These are phyloP conservation scores for Colletotrichum siamense DNA, from an alignment of 2,329 filamentous ascomycete species.

Conservation along the genomic window DNA sequence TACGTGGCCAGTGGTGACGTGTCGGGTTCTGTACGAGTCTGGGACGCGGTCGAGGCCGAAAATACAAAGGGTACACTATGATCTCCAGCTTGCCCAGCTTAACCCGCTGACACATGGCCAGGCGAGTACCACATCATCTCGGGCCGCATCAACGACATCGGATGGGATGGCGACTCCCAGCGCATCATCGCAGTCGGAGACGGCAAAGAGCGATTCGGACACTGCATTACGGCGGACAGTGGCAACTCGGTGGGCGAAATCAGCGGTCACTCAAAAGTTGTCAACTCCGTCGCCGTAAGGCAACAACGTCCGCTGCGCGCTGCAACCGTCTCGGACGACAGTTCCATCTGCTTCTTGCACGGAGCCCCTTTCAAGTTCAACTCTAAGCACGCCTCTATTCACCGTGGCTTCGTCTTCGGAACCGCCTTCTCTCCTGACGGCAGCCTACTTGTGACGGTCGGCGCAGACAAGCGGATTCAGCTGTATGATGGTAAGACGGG, in stretches of 20 bases:
- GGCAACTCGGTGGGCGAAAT: slow-evolving; percentile 97
- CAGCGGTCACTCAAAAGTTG: slow-evolving; percentile 84
- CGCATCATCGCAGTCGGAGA: slow-evolving; percentile 96
- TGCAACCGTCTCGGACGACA: slow-evolving; percentile 90
- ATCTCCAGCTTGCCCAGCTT: background rate
- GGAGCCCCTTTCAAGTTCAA: slow-evolving; percentile 97
- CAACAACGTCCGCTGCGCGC: slow-evolving; percentile 90
- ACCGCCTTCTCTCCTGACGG: slow-evolving; percentile 92
- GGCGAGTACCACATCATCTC: slow-evolving; percentile 94
- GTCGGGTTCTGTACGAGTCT: slow-evolving; percentile 84
- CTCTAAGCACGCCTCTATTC: slow-evolving; percentile 76
- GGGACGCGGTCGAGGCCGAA: slow-evolving; percentile 86
- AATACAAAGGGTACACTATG: slow-evolving; percentile 72
- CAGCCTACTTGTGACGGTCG: slow-evolving; percentile 80
- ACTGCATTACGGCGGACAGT: slow-evolving; percentile 93
- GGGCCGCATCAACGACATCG: slow-evolving; percentile 93
- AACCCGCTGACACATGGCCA: slow-evolving; percentile 26
- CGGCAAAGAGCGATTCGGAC: slow-evolving; percentile 90
- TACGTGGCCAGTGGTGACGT: slow-evolving; percentile 93
- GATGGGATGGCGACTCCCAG: slow-evolving; percentile 97
- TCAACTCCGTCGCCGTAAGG: slow-evolving; percentile 91
- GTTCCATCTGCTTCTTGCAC: slow-evolving; percentile 88
- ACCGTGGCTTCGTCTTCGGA: slow-evolving; percentile 89
- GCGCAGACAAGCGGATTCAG: slow-evolving; percentile 91
- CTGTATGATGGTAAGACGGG: slow-evolving; percentile 97